Evolutionary conservation across 1,139 yeast genomes (phyloP).

Genomic region (Pichia sp.): DNA sequence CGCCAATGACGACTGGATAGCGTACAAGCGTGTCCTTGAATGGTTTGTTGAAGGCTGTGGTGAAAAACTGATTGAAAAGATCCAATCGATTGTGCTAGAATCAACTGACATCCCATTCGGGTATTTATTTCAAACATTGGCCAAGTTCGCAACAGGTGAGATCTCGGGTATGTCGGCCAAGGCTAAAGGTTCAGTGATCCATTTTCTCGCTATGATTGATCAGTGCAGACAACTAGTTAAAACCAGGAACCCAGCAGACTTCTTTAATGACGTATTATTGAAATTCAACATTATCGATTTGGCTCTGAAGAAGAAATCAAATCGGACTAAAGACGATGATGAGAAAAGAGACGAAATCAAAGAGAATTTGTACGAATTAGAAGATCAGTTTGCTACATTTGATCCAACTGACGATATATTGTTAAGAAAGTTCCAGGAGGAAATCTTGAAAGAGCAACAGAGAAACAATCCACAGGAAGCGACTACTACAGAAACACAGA

Average conservation of each 20-base stretch:
- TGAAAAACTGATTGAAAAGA: constrained; percentile 43
- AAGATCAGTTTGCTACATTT: constrained; percentile 27
- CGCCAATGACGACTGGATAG: constrained; percentile 58
- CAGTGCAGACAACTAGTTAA: constrained; percentile 2
- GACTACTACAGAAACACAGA: not conserved
- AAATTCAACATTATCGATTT: constrained; percentile 16
- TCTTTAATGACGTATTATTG: not conserved
- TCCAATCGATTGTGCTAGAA: constrained; percentile 30
- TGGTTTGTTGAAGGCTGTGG: constrained; percentile 77
- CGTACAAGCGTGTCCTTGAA: constrained; percentile 56
- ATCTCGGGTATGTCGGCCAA: constrained; percentile 19
- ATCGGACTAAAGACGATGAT: constrained; percentile 26
- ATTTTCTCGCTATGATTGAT: constrained; percentile 36
- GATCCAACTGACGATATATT: constrained; percentile 26
- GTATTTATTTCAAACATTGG: constrained; percentile 11
- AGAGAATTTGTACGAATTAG: constrained; percentile 30
- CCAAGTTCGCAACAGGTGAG: constrained; percentile 15
- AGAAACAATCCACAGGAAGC: not conserved
- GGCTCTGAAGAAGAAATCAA: constrained; percentile 24
- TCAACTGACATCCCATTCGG: constrained; percentile 15
- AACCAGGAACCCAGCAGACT: not conserved
- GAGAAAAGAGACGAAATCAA: constrained; percentile 24
- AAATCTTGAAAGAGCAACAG: constrained; percentile 9
- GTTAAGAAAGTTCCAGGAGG: constrained; percentile 22
- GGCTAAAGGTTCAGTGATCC: constrained; percentile 25